These are phyloP conservation scores for Colletotrichum euphorbiae DNA, from an alignment of 2,329 filamentous ascomycete genomes.

Conservation along the genomic window DNA sequence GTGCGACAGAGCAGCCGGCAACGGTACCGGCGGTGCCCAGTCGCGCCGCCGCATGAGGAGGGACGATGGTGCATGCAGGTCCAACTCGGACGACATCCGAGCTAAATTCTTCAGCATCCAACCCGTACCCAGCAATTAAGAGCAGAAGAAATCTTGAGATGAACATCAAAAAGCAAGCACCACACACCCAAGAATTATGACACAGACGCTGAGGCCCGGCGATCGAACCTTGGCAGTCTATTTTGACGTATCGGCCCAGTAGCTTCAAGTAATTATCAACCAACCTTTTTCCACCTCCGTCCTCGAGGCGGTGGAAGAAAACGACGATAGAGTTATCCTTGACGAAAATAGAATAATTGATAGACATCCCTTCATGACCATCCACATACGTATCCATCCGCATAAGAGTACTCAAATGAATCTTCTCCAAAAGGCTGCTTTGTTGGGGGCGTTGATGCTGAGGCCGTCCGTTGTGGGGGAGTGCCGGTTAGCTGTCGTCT, in stretches of 20 bases:
- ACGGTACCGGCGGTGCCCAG: conserved; percentile 14
- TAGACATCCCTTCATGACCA: background rate
- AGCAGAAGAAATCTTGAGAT: conserved; percentile 10
- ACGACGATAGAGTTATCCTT: conserved; percentile 1
- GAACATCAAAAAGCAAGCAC: conserved; percentile 14
- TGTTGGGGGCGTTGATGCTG: background rate
- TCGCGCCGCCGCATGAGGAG: conserved; percentile 12
- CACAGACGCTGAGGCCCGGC: conserved; percentile 23
- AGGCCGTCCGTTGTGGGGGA: background rate
- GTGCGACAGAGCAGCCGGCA: conserved; percentile 23
- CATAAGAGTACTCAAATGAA: conserved; percentile 21
- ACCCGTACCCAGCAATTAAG: conserved; percentile 38
- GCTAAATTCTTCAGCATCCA: conserved; percentile 48
- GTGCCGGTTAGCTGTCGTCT: conserved; percentile 10
- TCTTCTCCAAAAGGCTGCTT: background rate
- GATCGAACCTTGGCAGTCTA: conserved; percentile 15
- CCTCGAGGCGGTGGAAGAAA: background rate
- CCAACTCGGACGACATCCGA: conserved; percentile 48
- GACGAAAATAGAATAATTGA: conserved; percentile 21
- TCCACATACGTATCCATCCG: background rate
- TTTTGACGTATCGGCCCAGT: background rate
- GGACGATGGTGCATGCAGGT: conserved; percentile 32
- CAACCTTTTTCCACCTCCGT: background rate
- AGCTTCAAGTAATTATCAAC: background rate
- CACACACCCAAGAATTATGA: conserved; percentile 6